Evolutionary conservation across 2,329 filamentous ascomycete genomes (phyloP), one percentile per base, ranked within the genome.

Genomic region (Aureobasidium sp.): DNA sequence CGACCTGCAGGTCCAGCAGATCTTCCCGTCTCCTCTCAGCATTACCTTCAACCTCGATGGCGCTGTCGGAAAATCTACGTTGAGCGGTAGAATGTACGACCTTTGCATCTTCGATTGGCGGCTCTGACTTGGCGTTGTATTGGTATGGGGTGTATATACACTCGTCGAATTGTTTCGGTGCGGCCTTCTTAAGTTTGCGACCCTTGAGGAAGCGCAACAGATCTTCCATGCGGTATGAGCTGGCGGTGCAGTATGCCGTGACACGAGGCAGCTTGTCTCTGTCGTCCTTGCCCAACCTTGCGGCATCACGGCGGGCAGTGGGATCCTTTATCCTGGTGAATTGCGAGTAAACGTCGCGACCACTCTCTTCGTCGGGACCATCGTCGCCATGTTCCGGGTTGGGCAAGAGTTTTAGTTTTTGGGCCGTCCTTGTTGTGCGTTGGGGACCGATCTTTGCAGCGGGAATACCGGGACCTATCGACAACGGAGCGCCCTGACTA

Each of bases 311-410:
- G 63, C 94, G 81, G 9, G 94, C 94, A 0, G 88, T 96, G 0
- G 93, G 92, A 70, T 99, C 94, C 73, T 97, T 97, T 75, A 99
- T 99, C 46, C 94, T 84, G 9, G 93, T 96, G 73, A 96, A 97
- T 73, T 99, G 94, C 27, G 92, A 93, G 76, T 99, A 99, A 33
- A 99, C 94, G 71, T 99, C 94, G 65, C 92, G 81, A 10, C 92
- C 91, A 69, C 90, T 94, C 74, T 96, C 93, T 69, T 96, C 93
- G 64, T 97, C 92, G 65, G 79, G 66, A 19, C 80, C 84, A 45
- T 92, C 89, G 27, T 89, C 88, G 37, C 83, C 89, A 46, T 90
- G 81, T 62, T 95, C 89, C 0, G 92, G 91, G 69, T 94, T 94
- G 0, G 94, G 94, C 17, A 99, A 78, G n/a, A 99, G 82, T 77